Conservation (phyloP, 768 basidiomycete genomes). For the Serendipita vermifera region DNA sequence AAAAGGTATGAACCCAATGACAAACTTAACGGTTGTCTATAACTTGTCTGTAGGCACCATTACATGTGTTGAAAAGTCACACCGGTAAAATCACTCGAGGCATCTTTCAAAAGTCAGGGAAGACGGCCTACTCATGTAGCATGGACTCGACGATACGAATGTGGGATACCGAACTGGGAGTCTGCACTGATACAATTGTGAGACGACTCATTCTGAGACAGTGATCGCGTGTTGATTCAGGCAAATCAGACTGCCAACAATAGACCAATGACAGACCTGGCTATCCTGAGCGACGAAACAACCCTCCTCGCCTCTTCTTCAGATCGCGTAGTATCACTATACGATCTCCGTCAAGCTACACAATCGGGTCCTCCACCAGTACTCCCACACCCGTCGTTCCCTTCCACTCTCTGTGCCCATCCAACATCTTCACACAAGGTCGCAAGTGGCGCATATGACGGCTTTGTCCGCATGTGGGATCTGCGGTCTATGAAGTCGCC, state of each 20-base stretch:
- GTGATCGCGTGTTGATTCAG: no score
- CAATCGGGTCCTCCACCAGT: constrained; percentile 27
- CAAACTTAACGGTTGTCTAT: constrained; percentile 6
- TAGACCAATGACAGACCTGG: constrained; percentile 61
- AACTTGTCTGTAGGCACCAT: constrained; percentile 36
- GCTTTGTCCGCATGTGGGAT: constrained; percentile 67
- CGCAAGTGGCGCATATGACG: constrained; percentile 65
- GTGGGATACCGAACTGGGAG: constrained; percentile 75
- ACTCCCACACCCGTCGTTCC: constrained; percentile 51
- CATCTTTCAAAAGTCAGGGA: constrained; percentile 32
- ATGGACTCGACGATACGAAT: constrained; percentile 81
- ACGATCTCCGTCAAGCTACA: constrained; percentile 42
- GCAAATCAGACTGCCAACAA: constrained; percentile 60
- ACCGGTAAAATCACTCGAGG: constrained; percentile 67
- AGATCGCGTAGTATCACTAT: constrained; percentile 59
- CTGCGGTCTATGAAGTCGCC: constrained; percentile 53
- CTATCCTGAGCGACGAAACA: constrained; percentile 31
- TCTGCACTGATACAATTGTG: constrained; percentile 60
- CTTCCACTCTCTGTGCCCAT: constrained; percentile 43
- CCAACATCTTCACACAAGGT: constrained; percentile 36
- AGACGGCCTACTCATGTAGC: constrained; percentile 50
- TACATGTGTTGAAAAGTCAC: constrained; percentile 68
- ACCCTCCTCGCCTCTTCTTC: constrained; percentile 51
- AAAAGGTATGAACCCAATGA: constrained; percentile 30
- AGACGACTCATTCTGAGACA: constrained; percentile 20